Conservation (phyloP, 345 rosid genomes). For the Luvunga scandens region DNA sequence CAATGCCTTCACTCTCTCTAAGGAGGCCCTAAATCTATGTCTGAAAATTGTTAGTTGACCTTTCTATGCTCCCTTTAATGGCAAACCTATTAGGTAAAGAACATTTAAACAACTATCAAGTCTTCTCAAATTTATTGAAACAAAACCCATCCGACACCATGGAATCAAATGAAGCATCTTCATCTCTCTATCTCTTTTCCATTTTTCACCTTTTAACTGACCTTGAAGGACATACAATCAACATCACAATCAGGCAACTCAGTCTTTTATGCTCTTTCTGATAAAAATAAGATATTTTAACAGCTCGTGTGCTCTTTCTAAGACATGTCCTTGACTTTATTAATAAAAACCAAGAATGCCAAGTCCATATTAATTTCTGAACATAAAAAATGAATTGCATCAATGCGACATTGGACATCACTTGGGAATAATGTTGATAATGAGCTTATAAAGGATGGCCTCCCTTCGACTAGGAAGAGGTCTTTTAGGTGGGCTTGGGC, state of each 20-base stretch:
- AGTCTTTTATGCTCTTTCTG: background rate
- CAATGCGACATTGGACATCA: too few species aligned
- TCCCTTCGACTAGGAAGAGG: too few species aligned
- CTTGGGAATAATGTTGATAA: too few species aligned
- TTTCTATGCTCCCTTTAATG: background rate
- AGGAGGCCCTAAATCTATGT: conserved; percentile 5
- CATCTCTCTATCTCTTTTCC: background rate
- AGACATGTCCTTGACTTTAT: background rate
- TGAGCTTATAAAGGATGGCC: too few species aligned
- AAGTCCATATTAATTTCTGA: background rate
- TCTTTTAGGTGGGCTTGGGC: too few species aligned
- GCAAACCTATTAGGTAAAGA: background rate
- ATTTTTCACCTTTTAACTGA: background rate
- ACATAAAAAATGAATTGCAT: background rate
- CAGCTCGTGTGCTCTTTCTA: background rate
- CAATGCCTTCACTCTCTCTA: background rate
- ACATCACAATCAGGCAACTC: background rate
- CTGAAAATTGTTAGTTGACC: background rate
- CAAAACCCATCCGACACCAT: background rate
- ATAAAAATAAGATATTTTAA: background rate
- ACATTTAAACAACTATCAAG: background rate
- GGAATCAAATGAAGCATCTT: background rate
- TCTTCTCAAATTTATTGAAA: background rate
- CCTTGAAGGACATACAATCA: background rate
- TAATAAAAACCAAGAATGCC: background rate